Base-by-base conservation (phyloP, 345 rosid genomes). In the Syzygium oleosum region DNA sequence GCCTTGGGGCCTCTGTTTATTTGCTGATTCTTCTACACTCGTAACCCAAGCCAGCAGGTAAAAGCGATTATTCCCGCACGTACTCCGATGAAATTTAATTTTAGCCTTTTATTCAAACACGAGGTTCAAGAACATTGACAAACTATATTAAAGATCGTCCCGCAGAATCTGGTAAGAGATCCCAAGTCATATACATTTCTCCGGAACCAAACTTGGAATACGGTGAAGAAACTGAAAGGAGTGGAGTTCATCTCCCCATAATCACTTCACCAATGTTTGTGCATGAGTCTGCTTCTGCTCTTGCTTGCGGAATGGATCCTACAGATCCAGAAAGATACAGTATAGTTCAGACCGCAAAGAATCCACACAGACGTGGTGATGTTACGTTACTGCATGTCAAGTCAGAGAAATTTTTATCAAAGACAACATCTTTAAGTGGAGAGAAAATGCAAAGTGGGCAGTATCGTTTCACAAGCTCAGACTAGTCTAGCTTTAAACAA, bases 231-330 rank as follows among this genome's bases (percentile, higher is more conserved):
- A 68, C 31, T 68, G 43, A 31, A 31, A 68, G 8, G 23, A 68
- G 79, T 17, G 23, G 31, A 68, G 43, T 5, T 31, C 23, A 16
- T 12, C 78, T 68, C 12, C 79, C 79, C 22, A 54, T 84, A 91
- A 86, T 84, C n/a, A 92, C 92, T 41, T 90, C 84, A 87, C 87
- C 12, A 88, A 85, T 84, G 93, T n/a, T 38, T 85, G 77, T 17
- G 88, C 59, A 61, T 90, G 89, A 14, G 89, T 86, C 89, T 90
- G 89, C 90, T 54, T 92, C 84, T 88, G 88, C 87, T 88, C 90
- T 2, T 88, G 89, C 79, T 91, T 92, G 83, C 58, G 88, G 85
- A 89, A 90, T 8, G 93, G 92, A 59, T 91, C 91, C 95, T 94
- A 93, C 77, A 52, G 84, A 84, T 53, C 43, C 79, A 68, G 43